Evolutionary conservation across 805 yeast species (phyloP).

Genomic region (Pichia manshurica): DNA sequence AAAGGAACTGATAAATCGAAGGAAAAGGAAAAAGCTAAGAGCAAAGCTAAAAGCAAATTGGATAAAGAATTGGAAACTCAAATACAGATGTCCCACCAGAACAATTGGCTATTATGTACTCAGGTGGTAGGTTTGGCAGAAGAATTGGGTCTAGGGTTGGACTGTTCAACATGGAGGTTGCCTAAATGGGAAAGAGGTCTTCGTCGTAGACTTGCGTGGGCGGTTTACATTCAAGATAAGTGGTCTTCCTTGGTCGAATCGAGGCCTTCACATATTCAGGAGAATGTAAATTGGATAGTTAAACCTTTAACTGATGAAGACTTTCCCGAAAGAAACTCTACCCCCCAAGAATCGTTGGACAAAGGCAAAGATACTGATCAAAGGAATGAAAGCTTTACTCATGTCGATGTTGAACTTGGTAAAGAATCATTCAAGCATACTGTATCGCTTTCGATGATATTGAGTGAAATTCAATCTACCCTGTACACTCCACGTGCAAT

Average conservation of each 20-base stretch:
- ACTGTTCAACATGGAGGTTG: constrained; percentile 83
- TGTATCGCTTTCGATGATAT: constrained; percentile 59
- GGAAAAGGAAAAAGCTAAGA: background rate
- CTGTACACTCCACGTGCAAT: constrained; percentile 70
- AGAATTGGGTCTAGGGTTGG: constrained; percentile 85
- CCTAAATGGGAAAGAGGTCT: constrained; percentile 95
- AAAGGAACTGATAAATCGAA: background rate
- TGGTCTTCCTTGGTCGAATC: constrained; percentile 82
- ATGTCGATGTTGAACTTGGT: constrained; percentile 58
- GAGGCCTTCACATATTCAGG: constrained; percentile 74
- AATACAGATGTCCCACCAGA: constrained; percentile 34
- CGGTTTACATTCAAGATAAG: constrained; percentile 85
- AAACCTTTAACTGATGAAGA: constrained; percentile 63
- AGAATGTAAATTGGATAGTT: constrained; percentile 77
- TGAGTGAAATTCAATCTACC: constrained; percentile 65
- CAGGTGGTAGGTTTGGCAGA: constrained; percentile 86
- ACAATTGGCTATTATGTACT: constrained; percentile 81
- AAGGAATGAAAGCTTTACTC: constrained; percentile 16
- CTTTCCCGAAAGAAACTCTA: constrained; percentile 63
- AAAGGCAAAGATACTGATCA: constrained; percentile 8
- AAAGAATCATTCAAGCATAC: constrained; percentile 61
- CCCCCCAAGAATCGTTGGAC: constrained; percentile 15
- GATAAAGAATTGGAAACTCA: constrained; percentile 6
- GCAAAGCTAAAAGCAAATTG: background rate
- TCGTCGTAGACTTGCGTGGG: constrained; percentile 90